Percentiles rank a stretch among this genome's conserved stretches.
phyloP scores from a whole-genome alignment of 1,284 basidiomycete genomes.

The Salmacisia buchloeana region DNA sequence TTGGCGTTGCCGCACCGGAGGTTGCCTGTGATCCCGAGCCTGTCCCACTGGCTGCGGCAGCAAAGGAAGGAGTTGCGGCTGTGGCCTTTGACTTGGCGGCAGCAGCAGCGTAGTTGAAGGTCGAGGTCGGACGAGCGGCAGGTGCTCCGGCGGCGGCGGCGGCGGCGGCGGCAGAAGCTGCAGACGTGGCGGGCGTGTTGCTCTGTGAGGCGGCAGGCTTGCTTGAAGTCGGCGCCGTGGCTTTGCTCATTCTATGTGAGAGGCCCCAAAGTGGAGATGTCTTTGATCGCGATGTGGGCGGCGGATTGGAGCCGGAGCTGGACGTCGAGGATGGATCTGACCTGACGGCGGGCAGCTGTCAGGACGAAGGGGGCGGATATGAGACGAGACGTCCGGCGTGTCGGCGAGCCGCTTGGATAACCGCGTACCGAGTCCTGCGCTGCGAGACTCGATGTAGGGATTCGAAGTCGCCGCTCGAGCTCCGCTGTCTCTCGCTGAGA shows the following conservation, averaged over 20 bases:
- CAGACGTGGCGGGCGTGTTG: not conserved
- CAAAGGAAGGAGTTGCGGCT: conserved; percentile 1
- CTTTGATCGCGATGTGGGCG: not conserved
- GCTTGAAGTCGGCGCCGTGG: not conserved
- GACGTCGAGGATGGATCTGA: not conserved
- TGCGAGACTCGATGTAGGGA: too few species aligned
- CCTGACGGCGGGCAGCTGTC: not conserved
- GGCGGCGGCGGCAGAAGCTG: conserved; percentile 1
- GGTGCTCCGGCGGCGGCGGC: conserved; percentile 2
- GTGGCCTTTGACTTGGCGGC: conserved; percentile 3
- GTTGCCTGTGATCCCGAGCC: not conserved
- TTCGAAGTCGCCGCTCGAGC: too few species aligned
- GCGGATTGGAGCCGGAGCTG: not conserved
- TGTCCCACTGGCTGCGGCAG: not conserved
- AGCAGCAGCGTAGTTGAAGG: conserved; percentile 9
- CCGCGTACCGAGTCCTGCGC: not conserved
- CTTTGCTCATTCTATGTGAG: conserved; percentile 8
- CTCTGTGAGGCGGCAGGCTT: not conserved
- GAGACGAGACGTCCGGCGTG: not conserved
- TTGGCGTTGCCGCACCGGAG: not conserved
- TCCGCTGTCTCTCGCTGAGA: too few species aligned
- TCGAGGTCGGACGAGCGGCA: not conserved
- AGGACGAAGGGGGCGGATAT: not conserved
- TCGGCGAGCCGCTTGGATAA: too few species aligned
- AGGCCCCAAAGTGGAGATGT: too few species aligned